Conservation (phyloP, 1,284 basidiomycete genomes). For the Rugosomyces carneus region DNA sequence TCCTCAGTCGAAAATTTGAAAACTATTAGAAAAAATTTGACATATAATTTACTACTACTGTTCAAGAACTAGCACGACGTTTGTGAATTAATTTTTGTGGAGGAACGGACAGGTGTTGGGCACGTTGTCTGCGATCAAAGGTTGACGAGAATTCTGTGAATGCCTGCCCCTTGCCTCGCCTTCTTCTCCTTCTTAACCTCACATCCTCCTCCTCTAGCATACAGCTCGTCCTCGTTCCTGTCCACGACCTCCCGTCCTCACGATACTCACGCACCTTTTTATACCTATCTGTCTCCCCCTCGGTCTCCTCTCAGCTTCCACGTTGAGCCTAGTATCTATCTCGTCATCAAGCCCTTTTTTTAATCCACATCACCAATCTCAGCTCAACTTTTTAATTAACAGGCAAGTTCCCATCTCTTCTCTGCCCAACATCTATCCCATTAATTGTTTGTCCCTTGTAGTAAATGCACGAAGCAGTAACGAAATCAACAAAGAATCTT, state of each 20-base stretch:
- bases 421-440: constrained; percentile 22
- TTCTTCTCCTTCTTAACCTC: constrained; percentile 42
- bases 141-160: constrained; percentile 40
- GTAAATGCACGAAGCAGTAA: constrained; percentile 56
- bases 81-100: constrained; percentile 4
- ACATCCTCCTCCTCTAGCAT: constrained; percentile 20
- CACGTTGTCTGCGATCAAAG: constrained; percentile 71
- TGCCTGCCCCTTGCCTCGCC: constrained; percentile 54
- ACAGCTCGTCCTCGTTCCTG: constrained; percentile 24
- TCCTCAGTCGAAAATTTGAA: not conserved
- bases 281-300: constrained; percentile 47
- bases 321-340: constrained; percentile 23
- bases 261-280: constrained; percentile 54
- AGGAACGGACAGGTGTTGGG: constrained; percentile 35
- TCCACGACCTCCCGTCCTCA: constrained; percentile 22
- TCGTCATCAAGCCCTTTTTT: constrained; percentile 22
- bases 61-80: constrained; percentile 4
- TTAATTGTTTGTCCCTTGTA: constrained; percentile 29
- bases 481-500: constrained; percentile 38
- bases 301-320: constrained; percentile 22
- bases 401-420: constrained; percentile 35
- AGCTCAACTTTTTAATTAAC: constrained; percentile 50
- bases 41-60: not conserved
- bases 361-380: constrained; percentile 38
- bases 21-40: not conserved